Base-by-base conservation (phyloP, 176 grass and related monocot species). In the Alloteropsis semialata region DNA sequence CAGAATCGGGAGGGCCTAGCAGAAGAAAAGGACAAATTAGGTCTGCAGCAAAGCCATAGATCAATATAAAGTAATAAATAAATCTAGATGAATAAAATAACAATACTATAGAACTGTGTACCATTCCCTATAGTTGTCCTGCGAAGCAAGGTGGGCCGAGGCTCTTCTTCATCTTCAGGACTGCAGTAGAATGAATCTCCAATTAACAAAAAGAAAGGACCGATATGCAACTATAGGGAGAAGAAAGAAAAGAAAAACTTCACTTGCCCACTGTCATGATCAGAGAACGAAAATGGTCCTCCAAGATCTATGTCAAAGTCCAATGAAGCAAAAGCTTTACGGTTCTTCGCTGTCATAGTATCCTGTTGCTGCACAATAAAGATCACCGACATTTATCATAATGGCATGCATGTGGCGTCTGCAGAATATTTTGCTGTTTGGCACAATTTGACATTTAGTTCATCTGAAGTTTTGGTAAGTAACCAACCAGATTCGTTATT, bases 161-260 rank as follows among this genome's bases (percentile, higher is more conserved):
- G 84, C n/a, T 90, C 88, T 75, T 92, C 96, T 90, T 95, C 96
- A 30, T 95, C 93, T 89, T 99, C 89, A 55, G 77, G 91, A 63
- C 96, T 98, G 84, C n/a, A 71, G 61, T 28, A 86, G 28, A 90
- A 85, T 49, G 22, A 32, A 62, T 87, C 24, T 64, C 75, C 67
- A 70, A n/a, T 76, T 77, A 85, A 73, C 75, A 77, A 82, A 63
- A 74, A 73, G 19, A 32, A 87, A 89, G 54, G 71, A 55, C 15
- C 49, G 46, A 64, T 56, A 50, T 65, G 38, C 48, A 60, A 68
- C 53, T 87, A 80, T 49, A 33, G 25, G 27, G 3, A 17, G 9
- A 34, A 58, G 69, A 53, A 53, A 1, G 12, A 27, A 3, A n/a
- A 19, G 81, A 37, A 28, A 39, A 65, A 65, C 32, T 75, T 76